phyloP scores from a whole-genome alignment of 2,329 filamentous ascomycete species.

The Clonostachys rosea region DNA sequence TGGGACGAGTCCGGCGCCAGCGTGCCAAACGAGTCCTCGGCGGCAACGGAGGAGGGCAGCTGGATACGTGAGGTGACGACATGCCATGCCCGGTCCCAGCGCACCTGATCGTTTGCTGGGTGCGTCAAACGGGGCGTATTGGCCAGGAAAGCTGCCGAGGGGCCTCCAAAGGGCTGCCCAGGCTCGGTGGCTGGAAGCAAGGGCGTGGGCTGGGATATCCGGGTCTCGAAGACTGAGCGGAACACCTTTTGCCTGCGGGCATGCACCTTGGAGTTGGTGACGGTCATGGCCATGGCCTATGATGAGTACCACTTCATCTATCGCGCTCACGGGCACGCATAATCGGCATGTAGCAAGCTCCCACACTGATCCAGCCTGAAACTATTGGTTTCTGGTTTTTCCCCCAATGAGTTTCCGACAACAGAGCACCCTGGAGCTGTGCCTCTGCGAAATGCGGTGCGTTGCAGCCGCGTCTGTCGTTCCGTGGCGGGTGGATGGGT shows the following conservation, averaged over 20 bases:
- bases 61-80: conserved; percentile 52
- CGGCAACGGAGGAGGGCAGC: conserved; percentile 49
- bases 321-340: too few relatives aligned
- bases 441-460: too few relatives aligned
- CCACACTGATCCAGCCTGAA: too few relatives aligned
- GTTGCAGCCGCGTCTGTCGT: too few relatives aligned
- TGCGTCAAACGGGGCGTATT: conserved; percentile 1
- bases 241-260: conserved; percentile 45
- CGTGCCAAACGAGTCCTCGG: conserved; percentile 48
- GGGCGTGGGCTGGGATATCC: conserved; percentile 44
- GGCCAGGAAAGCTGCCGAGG: conserved; percentile 12
- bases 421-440: too few relatives aligned
- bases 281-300: conserved; percentile 22
- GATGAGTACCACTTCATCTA: not conserved
- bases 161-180: conserved; percentile 41
- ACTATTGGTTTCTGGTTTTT: too few relatives aligned
- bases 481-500: too few relatives aligned
- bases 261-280: conserved; percentile 30
- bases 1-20: conserved; percentile 35
- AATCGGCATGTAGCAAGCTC: too few relatives aligned
- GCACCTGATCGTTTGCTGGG: conserved; percentile 41
- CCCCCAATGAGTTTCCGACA: too few relatives aligned
- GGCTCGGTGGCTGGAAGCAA: conserved; percentile 29
- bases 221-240: conserved; percentile 50
- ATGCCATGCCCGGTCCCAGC: conserved; percentile 60